Evolutionary conservation across 2,329 filamentous ascomycete species (phyloP).

Genomic region (Arachnopeziza araneosa): DNA sequence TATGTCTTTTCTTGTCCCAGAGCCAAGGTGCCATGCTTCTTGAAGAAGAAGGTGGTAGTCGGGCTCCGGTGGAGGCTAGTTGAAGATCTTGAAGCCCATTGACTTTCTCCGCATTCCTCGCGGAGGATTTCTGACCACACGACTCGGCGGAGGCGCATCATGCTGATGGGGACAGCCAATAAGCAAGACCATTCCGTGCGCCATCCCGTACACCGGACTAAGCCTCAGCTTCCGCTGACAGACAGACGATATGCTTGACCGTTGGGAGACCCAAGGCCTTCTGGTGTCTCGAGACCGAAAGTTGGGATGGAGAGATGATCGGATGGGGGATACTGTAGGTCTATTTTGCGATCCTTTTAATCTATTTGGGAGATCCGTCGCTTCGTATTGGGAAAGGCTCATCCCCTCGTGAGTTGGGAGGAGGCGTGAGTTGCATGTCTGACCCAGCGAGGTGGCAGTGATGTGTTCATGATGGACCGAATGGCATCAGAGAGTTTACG

Average conservation of each 20-base stretch:
- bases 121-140: background rate
- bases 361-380: background rate
- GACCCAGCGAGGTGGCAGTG: background rate
- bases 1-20: background rate
- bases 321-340: background rate
- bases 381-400: background rate
- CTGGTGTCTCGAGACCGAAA: background rate
- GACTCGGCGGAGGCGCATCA: background rate
- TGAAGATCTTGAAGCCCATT: background rate
- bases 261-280: background rate
- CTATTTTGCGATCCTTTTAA: background rate
- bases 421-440: background rate
- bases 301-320: background rate
- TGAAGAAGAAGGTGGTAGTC: background rate
- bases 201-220: background rate
- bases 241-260: background rate
- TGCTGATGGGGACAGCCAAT: background rate
- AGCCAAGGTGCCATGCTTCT: background rate
- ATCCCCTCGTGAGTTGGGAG: background rate
- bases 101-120: background rate
- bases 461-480: background rate
- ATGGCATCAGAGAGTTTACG: background rate
- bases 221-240: background rate
- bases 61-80: background rate
- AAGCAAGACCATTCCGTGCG: background rate